Evolutionary conservation across 2,329 filamentous ascomycete species (phyloP).

Genomic region (Seiridium cupressi): DNA sequence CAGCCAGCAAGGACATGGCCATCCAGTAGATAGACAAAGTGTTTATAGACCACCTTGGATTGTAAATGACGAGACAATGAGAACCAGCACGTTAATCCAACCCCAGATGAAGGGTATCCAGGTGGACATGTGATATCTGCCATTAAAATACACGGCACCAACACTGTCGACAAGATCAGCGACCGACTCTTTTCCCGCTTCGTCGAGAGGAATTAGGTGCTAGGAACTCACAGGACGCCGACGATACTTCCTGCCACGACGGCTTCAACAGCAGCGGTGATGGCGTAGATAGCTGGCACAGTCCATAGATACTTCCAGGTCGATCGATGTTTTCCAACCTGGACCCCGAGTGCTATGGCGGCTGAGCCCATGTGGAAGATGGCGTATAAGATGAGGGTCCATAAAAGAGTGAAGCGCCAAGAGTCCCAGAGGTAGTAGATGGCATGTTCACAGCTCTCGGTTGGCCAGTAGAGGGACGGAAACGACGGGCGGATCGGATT

Average conservation of each 20-base stretch:
- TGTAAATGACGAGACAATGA: slow-evolving; percentile 88
- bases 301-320: slow-evolving; percentile 66
- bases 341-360: slow-evolving; percentile 69
- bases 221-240: slow-evolving; percentile 62
- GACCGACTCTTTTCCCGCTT: background rate
- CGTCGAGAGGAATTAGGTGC: background rate
- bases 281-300: slow-evolving; percentile 67
- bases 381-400: slow-evolving; percentile 79
- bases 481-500: slow-evolving; percentile 55
- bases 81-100: slow-evolving; percentile 75
- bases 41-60: slow-evolving; percentile 80
- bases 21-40: background rate
- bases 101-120: slow-evolving; percentile 93
- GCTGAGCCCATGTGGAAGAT: slow-evolving; percentile 73
- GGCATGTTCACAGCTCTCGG: slow-evolving; percentile 50
- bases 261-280: slow-evolving; percentile 74
- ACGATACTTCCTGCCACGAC: slow-evolving; percentile 78
- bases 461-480: slow-evolving; percentile 78
- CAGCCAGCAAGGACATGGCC: background rate
- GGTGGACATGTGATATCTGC: slow-evolving; percentile 87
- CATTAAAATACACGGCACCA: slow-evolving; percentile 76
- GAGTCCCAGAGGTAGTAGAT: slow-evolving; percentile 77
- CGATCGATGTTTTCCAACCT: slow-evolving; percentile 56
- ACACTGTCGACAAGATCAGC: slow-evolving; percentile 46
- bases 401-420: slow-evolving; percentile 83